A percentile compares a stretch with the other conserved stretches of the same genome.
Conservation (phyloP, 2,329 filamentous ascomycete species). For the Xylariomycetidae sp. region DNA sequence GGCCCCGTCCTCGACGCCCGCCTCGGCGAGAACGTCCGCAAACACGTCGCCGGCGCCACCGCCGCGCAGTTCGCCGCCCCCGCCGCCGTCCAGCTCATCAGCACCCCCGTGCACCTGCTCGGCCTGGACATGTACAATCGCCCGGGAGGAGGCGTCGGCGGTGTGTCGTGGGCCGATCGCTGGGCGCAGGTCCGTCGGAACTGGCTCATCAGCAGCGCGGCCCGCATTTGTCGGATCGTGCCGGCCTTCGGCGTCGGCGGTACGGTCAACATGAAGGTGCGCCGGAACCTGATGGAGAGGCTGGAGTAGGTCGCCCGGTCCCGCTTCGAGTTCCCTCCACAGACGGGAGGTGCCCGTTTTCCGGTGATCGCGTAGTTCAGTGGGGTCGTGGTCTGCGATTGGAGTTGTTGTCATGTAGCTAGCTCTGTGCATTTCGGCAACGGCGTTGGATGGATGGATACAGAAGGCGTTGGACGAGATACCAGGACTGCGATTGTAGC, state of each 20-base stretch:
- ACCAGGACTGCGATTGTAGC: no score
- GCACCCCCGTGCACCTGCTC: conserved; percentile 78
- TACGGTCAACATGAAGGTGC: conserved; percentile 72
- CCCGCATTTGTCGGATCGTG: conserved; percentile 77
- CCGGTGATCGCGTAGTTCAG: no score
- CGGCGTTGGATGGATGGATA: no score
- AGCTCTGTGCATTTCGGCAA: no score
- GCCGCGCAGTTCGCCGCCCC: conserved; percentile 76
- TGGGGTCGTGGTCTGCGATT: no score
- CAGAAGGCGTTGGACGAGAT: no score
- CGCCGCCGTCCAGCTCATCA: conserved; percentile 69
- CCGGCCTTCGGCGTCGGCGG: conserved; percentile 86
- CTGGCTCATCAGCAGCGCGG: conserved; percentile 67
- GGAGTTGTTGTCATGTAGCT: no score
- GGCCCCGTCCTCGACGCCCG: conserved; percentile 59
- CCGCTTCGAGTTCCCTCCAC: no score
- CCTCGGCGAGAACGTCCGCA: conserved; percentile 47
- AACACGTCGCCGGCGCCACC: conserved; percentile 45
- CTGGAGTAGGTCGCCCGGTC: no score
- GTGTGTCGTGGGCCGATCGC: conserved; percentile 50
- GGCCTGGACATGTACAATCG: conserved; percentile 85
- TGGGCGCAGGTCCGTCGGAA: conserved; percentile 62
- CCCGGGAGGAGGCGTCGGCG: conserved; percentile 23
- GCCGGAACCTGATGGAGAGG: conserved; percentile 59
- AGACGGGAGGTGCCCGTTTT: no score